These are phyloP conservation scores for Euptelea pleiosperma DNA, from an alignment of 164 flowering plant species.

Conservation along the genomic window DNA sequence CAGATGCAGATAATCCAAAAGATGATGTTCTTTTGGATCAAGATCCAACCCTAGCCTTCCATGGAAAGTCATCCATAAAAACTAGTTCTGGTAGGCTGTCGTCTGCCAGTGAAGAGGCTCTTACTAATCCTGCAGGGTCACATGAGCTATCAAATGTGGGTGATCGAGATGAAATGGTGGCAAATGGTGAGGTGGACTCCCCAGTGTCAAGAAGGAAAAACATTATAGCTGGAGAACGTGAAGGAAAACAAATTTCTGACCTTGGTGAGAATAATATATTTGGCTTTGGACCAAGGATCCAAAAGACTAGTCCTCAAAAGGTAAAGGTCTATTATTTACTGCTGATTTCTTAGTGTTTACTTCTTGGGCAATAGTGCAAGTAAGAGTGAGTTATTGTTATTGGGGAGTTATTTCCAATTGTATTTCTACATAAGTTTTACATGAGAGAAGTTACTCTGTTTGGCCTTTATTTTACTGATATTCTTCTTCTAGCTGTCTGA, in stretches of 20 bases:
- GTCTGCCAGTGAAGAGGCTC: constrained; percentile 25
- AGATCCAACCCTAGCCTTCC: constrained; percentile 63
- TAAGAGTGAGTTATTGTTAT: too few relatives aligned
- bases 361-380: too few relatives aligned
- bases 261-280: constrained; percentile 28
- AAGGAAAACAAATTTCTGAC: constrained; percentile 35
- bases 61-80: constrained; percentile 37
- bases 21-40: constrained; percentile 49
- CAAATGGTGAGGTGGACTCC: constrained; percentile 44
- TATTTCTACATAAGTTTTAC: not conserved
- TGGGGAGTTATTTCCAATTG: not conserved
- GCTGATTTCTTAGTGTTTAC: not conserved
- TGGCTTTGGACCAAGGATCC: constrained; percentile 36
- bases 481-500: not conserved
- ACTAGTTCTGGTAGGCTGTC: constrained; percentile 35
- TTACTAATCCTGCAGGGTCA: constrained; percentile 21
- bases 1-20: constrained; percentile 26
- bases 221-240: constrained; percentile 28
- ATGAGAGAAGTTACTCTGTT: not conserved
- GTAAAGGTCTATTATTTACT: constrained; percentile 26
- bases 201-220: constrained; percentile 38
- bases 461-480: not conserved
- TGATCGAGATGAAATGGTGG: constrained; percentile 30
- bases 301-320: constrained; percentile 45
- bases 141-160: constrained; percentile 23